Evolutionary conservation across 202 grass and related monocot species (phyloP), one percentile per base, ranked within the genome.

Genomic region (Setaria viridis): DNA sequence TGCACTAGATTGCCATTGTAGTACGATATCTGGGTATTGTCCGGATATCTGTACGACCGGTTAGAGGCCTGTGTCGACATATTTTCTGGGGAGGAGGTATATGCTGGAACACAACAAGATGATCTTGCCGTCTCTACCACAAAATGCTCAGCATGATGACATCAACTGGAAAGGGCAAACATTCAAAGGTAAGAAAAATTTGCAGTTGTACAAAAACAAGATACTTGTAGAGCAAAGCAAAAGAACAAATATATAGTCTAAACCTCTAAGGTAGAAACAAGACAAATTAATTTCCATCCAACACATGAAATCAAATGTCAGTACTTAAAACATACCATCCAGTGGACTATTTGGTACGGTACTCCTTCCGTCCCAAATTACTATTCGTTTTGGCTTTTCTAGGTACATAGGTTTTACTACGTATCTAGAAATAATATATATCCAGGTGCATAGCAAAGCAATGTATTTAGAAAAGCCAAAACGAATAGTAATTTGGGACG

Each of bases 41-140:
- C 75, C 62, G 80, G 78, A 68, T 83, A 68, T 65, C 62, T 64
- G 58, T 83, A 73, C 11, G 84, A 67, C 50, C 30, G 72, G 16
- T 80, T 79, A 80, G 92, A 92, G 43, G 89, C 87, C 63, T 90
- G 87, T 41, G 84, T 82, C 41, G 82, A 84, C 80, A 85, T 85
- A 39, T 67, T 68, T 21, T 66, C 53, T 79, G 9, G 66, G 12
- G 47, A 37, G 47, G 37, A 82, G 53, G 29, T 82, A 20, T 87
- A 66, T 21, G 45, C 65, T 68, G 20, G 39, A 84, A 75, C 11
- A 54, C 49, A n/a, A 56, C 70, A 10, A 70, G 43, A 77, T 43
- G n/a, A 88, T 54, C 53, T 70, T 71, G 79, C 42, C 20, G 30
- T 78, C 50, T 45, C 59, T 77, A 88, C 37, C 72, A 41, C 19